Percentiles rank a stretch among this genome's conserved stretches.
Evolutionary conservation across 2,329 filamentous ascomycete genomes (phyloP).

Genomic region (Apiospora marii): DNA sequence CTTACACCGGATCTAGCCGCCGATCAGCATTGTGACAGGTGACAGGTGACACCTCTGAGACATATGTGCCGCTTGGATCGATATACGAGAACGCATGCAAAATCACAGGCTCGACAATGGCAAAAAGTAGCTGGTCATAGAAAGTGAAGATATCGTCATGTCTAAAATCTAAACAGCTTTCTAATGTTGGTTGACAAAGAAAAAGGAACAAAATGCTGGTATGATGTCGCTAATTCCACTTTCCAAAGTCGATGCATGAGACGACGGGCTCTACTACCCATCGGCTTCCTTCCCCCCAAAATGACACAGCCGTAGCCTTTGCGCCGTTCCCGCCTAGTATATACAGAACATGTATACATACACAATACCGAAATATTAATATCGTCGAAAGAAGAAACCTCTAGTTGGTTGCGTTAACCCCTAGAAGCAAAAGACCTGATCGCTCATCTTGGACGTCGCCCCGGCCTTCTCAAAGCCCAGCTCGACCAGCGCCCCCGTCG

Average conservation of each 20-base stretch:
- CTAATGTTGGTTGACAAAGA: not conserved
- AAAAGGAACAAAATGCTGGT: slow-evolving; percentile 1
- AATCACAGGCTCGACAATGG: no score
- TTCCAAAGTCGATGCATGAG: slow-evolving; percentile 9
- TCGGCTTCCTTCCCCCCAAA: not conserved
- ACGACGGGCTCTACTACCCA: slow-evolving; percentile 12
- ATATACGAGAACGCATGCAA: no score
- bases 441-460: slow-evolving; percentile 57
- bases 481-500: slow-evolving; percentile 57
- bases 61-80: no score
- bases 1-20: not conserved
- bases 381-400: not conserved
- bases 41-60: not conserved
- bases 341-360: not conserved
- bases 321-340: not conserved
- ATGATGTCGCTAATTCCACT: slow-evolving; percentile 16
- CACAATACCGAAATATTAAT: not conserved
- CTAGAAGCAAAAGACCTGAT: slow-evolving; percentile 57
- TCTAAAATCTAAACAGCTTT: not conserved
- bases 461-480: slow-evolving; percentile 61
- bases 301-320: not conserved
- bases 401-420: no score
- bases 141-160: not conserved
- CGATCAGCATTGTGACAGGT: not conserved
- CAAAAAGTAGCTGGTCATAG: not conserved